Percentiles rank a stretch among this genome's conserved stretches.
These are phyloP conservation scores for Cercophora scortea DNA, from an alignment of 495 filamentous ascomycete genomes.

Conservation along the genomic window DNA sequence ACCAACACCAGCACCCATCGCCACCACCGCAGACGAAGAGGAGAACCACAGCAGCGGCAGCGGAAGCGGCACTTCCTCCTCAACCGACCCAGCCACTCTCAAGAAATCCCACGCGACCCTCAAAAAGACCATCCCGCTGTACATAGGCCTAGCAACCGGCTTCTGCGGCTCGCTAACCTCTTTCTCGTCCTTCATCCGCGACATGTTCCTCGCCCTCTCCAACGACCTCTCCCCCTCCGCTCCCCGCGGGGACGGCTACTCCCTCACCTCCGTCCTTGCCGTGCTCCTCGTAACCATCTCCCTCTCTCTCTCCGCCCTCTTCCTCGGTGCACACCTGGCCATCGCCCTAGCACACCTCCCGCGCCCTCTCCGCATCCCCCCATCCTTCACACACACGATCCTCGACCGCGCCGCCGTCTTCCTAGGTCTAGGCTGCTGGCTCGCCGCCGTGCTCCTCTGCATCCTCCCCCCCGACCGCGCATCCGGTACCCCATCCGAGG, in stretches of 20 bases:
- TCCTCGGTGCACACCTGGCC: conserved; percentile 72
- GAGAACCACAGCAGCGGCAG: conserved; percentile 6
- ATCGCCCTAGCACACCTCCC: conserved; percentile 49
- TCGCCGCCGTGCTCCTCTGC: conserved; percentile 67
- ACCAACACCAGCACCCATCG: conserved; percentile 10
- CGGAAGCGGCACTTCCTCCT: not conserved
- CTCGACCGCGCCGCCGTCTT: conserved; percentile 56
- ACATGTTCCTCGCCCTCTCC: conserved; percentile 73
- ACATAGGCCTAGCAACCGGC: conserved; percentile 85
- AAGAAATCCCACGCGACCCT: conserved; percentile 45
- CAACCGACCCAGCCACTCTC: conserved; percentile 24
- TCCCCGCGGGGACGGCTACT: conserved; percentile 68
- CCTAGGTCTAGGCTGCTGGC: conserved; percentile 66
- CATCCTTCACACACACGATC: conserved; percentile 44
- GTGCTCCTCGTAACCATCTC: conserved; percentile 61
- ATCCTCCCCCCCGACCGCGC: conserved; percentile 63
- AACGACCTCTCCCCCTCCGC: conserved; percentile 47
- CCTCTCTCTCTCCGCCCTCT: conserved; percentile 59
- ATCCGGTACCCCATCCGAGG: conserved; percentile 35
- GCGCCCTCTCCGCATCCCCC: conserved; percentile 51
- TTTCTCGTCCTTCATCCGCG: conserved; percentile 85
- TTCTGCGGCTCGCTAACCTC: conserved; percentile 92
- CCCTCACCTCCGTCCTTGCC: conserved; percentile 69
- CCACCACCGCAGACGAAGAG: conserved; percentile 25
- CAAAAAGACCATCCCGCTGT: conserved; percentile 83